A percentile compares a stretch with the other conserved stretches of the same genome.
phyloP scores from a whole-genome alignment of 495 filamentous ascomycete species.

The Penicillium coprophilum region DNA sequence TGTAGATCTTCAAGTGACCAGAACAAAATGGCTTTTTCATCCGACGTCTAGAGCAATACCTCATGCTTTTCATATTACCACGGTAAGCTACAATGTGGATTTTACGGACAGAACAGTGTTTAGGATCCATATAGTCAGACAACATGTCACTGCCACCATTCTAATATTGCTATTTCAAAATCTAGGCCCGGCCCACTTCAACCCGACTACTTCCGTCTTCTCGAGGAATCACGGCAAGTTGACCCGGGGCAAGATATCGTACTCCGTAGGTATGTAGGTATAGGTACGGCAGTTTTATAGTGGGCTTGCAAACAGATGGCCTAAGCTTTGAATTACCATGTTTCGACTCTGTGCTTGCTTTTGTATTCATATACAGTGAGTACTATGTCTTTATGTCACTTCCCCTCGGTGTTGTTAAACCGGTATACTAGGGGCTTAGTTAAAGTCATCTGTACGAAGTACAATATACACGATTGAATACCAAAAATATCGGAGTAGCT shows the following conservation, averaged over 20 bases:
- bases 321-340: not conserved
- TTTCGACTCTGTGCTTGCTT: not conserved
- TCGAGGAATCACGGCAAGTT: no score
- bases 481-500: not conserved
- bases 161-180: no score
- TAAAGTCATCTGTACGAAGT: not conserved
- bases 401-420: not conserved
- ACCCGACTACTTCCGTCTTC: no score
- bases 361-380: not conserved
- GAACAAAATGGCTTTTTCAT: not conserved
- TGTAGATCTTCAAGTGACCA: not conserved
- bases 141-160: no score
- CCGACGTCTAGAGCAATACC: not conserved
- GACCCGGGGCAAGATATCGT: no score
- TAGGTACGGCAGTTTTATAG: not conserved
- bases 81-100: no score
- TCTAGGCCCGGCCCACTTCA: no score
- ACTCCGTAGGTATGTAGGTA: no score
- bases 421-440: not conserved
- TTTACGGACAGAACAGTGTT: no score
- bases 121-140: no score
- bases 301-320: not conserved
- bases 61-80: not conserved
- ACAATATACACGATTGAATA: not conserved
- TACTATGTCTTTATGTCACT: not conserved